Conservation (phyloP, 768 basidiomycete genomes). For the Calocera cornea region DNA sequence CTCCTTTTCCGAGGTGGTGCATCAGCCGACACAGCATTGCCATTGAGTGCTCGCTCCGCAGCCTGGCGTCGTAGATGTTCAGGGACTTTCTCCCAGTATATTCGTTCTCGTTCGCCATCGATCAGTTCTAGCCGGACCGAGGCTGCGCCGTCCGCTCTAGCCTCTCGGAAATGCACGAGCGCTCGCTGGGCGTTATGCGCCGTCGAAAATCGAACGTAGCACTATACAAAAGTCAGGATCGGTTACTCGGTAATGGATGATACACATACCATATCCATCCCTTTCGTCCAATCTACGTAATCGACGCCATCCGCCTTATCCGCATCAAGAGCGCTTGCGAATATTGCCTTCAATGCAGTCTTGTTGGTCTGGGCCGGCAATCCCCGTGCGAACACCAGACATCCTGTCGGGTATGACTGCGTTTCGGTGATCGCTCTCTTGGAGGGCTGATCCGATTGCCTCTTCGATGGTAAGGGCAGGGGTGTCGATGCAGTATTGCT, state of each 20-base stretch:
- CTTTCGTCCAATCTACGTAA: slow-evolving; percentile 69
- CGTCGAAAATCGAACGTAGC: slow-evolving; percentile 53
- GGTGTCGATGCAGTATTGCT: not conserved
- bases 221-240: slow-evolving; percentile 32
- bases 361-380: slow-evolving; percentile 68
- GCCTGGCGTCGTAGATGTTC: slow-evolving; percentile 54
- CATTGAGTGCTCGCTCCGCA: slow-evolving; percentile 22
- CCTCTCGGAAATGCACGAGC: slow-evolving; percentile 34
- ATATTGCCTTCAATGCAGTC: slow-evolving; percentile 53
- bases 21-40: not conserved
- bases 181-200: slow-evolving; percentile 36
- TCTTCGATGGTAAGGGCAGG: not conserved
- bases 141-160: slow-evolving; percentile 21
- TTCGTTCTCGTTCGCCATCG: slow-evolving; percentile 44
- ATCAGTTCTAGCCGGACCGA: slow-evolving; percentile 42
- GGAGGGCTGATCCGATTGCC: not conserved
- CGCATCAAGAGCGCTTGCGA: slow-evolving; percentile 31
- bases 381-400: slow-evolving; percentile 58
- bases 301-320: slow-evolving; percentile 35
- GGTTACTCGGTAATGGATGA: not conserved
- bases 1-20: not conserved
- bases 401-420: slow-evolving; percentile 40
- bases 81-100: slow-evolving; percentile 74
- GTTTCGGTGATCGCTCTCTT: not conserved
- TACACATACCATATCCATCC: slow-evolving; percentile 50